These are phyloP conservation scores for Apiotrichum brassicae DNA, from an alignment of 1,284 basidiomycete genomes.

Conservation along the genomic window DNA sequence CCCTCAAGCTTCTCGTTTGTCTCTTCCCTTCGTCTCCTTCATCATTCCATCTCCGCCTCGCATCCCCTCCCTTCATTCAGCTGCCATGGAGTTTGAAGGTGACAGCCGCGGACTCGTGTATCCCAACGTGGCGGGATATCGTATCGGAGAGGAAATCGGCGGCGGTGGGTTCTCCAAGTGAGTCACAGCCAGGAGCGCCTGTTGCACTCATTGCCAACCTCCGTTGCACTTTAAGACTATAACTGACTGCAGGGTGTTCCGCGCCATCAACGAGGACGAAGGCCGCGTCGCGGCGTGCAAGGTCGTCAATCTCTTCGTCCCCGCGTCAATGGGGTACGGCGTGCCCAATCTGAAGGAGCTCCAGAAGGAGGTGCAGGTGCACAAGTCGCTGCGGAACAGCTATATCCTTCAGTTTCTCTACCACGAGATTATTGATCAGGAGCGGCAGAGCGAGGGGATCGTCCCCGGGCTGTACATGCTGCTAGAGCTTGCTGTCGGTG, in stretches of 20 bases:
- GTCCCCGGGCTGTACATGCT: constrained; percentile 84
- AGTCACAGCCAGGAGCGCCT: too few species aligned
- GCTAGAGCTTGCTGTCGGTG: constrained; percentile 84
- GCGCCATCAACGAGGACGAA: constrained; percentile 62
- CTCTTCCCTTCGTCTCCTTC: too few species aligned
- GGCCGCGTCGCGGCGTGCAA: constrained; percentile 72
- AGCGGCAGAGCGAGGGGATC: constrained; percentile 49
- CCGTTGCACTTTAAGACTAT: neutral
- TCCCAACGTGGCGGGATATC: constrained; percentile 55
- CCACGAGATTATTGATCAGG: constrained; percentile 65
- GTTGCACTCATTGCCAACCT: too few species aligned
- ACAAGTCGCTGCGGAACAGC: constrained; percentile 69
- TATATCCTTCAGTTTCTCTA: constrained; percentile 82
- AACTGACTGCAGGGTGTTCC: constrained; percentile 60
- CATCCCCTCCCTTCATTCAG: too few species aligned
- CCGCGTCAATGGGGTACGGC: constrained; percentile 27
- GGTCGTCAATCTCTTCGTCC: constrained; percentile 56
- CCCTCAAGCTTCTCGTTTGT: too few species aligned
- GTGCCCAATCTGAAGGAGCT: constrained; percentile 59
- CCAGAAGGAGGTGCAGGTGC: constrained; percentile 90
- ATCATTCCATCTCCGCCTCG: too few species aligned
- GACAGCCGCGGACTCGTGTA: constrained; percentile 21
- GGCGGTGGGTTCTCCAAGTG: constrained; percentile 79
- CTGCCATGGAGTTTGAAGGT: too few species aligned
- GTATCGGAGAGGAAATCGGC: constrained; percentile 67